These are phyloP conservation scores for Fusarium virguliforme DNA, from an alignment of 2,329 filamentous ascomycete species.

Conservation along the genomic window DNA sequence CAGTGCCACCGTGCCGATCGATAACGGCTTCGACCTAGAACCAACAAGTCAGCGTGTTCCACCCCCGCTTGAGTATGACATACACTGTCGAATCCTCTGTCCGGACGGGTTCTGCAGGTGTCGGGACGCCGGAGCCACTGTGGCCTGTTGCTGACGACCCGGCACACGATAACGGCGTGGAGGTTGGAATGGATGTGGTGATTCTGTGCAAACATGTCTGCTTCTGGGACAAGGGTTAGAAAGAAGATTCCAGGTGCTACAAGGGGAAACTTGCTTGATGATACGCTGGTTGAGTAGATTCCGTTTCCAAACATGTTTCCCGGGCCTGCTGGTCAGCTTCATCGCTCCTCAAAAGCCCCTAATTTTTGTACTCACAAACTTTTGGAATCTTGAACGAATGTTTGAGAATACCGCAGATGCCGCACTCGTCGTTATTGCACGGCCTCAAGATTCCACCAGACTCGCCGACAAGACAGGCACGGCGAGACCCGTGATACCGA, in stretches of 20 bases:
- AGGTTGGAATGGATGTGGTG: background rate
- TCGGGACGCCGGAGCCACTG: background rate
- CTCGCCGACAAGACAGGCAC: background rate
- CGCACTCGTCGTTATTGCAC: conserved; percentile 5
- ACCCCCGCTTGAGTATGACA: rapidly evolving
- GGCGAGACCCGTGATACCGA: conserved; percentile 16
- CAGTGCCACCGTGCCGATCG: background rate
- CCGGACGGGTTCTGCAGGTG: background rate
- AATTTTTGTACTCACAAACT: background rate
- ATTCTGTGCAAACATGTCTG: conserved; percentile 15
- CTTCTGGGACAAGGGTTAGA: conserved; percentile 1
- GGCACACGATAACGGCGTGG: conserved; percentile 10
- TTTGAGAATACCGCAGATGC: conserved; percentile 13
- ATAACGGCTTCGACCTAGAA: conserved; percentile 15
- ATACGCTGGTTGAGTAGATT: conserved; percentile 12
- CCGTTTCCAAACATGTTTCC: conserved; percentile 22
- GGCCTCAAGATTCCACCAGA: background rate
- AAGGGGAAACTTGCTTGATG: conserved; percentile 9
- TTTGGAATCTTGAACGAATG: conserved; percentile 13
- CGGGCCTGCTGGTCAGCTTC: background rate
- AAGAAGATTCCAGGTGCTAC: too few species aligned
- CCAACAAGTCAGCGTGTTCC: background rate
- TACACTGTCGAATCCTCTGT: conserved; percentile 23
- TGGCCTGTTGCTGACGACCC: background rate
- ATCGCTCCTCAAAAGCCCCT: background rate